phyloP scores from a whole-genome alignment of 192 early-diverging fungal genomes.

The Coemansia sp. region DNA sequence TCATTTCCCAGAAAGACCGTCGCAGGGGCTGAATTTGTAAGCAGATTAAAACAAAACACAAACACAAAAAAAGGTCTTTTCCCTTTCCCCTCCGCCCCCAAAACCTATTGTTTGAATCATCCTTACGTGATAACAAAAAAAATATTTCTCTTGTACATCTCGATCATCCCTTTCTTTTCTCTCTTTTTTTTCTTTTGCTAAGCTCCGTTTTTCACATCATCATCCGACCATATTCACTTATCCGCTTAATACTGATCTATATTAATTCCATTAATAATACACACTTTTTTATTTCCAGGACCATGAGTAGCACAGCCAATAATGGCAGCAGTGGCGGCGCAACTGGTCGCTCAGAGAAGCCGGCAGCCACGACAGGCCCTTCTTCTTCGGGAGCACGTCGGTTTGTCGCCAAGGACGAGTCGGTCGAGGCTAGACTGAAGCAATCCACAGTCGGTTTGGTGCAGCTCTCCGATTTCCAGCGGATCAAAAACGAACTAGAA shows the following conservation, averaged over 20 bases:
- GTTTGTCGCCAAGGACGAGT: conserved; percentile 75
- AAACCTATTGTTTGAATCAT: too few species aligned
- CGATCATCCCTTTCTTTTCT: too few species aligned
- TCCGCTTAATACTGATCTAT: too few species aligned
- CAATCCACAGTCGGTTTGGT: conserved; percentile 88
- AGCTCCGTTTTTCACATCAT: too few species aligned
- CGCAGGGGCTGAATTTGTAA: conserved; percentile 41
- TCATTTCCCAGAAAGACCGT: conserved; percentile 17
- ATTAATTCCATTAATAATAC: too few species aligned
- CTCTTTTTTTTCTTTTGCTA: too few species aligned
- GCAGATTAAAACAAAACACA: too few species aligned
- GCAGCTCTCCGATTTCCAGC: conserved; percentile 83
- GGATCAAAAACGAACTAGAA: conserved; percentile 79
- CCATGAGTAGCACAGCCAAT: neutral
- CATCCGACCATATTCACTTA: too few species aligned
- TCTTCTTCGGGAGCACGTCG: conserved; percentile 53
- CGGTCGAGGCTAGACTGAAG: conserved; percentile 82
- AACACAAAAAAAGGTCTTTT: too few species aligned
- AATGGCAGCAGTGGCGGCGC: conserved; percentile 60
- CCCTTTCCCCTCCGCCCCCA: too few species aligned
- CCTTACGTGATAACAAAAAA: too few species aligned
- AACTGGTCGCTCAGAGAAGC: neutral
- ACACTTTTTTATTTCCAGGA: conserved; percentile 17
- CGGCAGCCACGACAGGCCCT: neutral
- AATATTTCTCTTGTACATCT: too few species aligned